Conservation (phyloP, 148 eudicot species). For the Hydrangea macrophylla region DNA sequence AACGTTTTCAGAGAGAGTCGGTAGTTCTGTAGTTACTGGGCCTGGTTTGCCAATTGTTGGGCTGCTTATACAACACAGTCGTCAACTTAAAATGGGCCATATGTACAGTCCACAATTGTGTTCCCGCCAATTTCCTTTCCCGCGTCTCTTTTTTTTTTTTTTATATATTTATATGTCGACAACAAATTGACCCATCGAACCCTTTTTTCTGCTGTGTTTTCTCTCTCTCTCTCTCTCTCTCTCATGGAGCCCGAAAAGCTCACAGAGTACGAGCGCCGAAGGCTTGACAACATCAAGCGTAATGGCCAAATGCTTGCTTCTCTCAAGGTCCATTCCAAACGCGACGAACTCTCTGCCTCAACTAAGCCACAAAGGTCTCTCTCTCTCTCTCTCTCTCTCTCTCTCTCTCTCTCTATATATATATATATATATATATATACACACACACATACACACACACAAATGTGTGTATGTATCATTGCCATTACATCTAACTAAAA, state of each 20-base stretch:
- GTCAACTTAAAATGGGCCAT: too few species aligned
- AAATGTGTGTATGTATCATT: neutral
- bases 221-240: neutral
- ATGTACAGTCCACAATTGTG: neutral
- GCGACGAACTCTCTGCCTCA: conserved; percentile 48
- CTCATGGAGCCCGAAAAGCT: conserved; percentile 41
- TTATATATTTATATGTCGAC: too few species aligned
- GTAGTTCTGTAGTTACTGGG: too few species aligned
- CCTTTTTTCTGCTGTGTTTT: conserved; percentile 1
- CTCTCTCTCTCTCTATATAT: too few species aligned
- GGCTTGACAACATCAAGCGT: conserved; percentile 86
- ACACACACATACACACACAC: neutral
- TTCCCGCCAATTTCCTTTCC: conserved; percentile 16
- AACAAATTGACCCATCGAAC: neutral
- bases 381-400: neutral
- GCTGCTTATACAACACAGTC: too few species aligned
- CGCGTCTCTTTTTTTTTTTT: too few species aligned
- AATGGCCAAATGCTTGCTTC: conserved; percentile 68
- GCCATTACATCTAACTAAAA: neutral
- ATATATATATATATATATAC: too few species aligned
- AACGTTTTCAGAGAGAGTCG: too few species aligned
- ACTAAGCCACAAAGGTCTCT: conserved; percentile 56
- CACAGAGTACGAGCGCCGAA: conserved; percentile 69
- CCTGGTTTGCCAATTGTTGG: too few species aligned
- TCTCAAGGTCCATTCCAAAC: conserved; percentile 65